phyloP scores from a whole-genome alignment of 352 stramenopile species.

The Aphanomyces euteiches region DNA sequence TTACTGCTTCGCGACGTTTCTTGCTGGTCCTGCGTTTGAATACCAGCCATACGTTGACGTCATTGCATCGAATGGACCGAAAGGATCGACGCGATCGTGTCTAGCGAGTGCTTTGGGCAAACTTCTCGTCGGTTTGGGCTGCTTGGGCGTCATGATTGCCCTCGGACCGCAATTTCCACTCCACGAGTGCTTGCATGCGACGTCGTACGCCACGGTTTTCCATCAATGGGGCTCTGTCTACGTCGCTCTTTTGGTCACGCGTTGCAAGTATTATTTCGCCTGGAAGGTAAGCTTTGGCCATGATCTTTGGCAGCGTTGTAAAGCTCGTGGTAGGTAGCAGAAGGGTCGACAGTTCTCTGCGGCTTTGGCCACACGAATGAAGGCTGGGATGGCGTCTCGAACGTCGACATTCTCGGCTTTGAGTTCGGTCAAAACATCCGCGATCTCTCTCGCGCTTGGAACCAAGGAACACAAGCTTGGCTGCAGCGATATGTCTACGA shows the following conservation, averaged over 20 bases:
- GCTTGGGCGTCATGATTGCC: slow-evolving; percentile 49
- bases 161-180: slow-evolving; percentile 35
- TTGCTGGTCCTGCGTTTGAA: slow-evolving; percentile 94
- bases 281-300: slow-evolving; percentile 85
- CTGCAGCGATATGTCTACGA: slow-evolving; percentile 97
- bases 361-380: slow-evolving; percentile 78
- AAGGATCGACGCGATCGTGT: slow-evolving; percentile 43
- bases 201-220: slow-evolving; percentile 45
- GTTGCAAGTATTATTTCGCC: slow-evolving; percentile 95
- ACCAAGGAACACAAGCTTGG: slow-evolving; percentile 96
- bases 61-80: slow-evolving; percentile 49
- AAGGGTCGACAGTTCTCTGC: slow-evolving; percentile 70
- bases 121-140: slow-evolving; percentile 44
- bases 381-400: slow-evolving; percentile 92
- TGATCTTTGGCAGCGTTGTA: slow-evolving; percentile 46
- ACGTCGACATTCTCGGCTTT: slow-evolving; percentile 95
- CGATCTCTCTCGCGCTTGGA: slow-evolving; percentile 89
- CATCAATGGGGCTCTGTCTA: slow-evolving; percentile 73
- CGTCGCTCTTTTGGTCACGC: slow-evolving; percentile 83
- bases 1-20: slow-evolving; percentile 95
- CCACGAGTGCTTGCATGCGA: slow-evolving; percentile 31
- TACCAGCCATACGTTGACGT: slow-evolving; percentile 90
- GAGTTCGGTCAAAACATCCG: slow-evolving; percentile 90
- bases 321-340: slow-evolving; percentile 42
- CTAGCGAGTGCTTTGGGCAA: slow-evolving; percentile 46